These are phyloP conservation scores for Colletotrichum costaricense DNA, from an alignment of 2,329 filamentous ascomycete species.

Conservation along the genomic window DNA sequence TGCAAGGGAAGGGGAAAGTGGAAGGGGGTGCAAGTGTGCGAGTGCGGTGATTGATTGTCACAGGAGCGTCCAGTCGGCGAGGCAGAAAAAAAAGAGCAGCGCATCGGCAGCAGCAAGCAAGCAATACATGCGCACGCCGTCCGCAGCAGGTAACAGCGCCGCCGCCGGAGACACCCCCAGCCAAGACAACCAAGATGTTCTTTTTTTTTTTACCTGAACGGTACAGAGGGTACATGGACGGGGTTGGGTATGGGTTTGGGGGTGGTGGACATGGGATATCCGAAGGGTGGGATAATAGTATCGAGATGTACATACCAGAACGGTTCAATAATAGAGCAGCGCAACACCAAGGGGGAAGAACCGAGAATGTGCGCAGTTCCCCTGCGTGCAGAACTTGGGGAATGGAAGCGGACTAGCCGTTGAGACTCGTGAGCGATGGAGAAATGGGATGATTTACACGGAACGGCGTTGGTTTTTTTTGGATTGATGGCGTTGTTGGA, in stretches of 20 bases:
- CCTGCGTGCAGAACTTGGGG: slow-evolving; percentile 11
- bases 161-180: not conserved
- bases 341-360: not conserved
- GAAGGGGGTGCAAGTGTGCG: slow-evolving; percentile 21
- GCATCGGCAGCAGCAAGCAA: slow-evolving; percentile 2
- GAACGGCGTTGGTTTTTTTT: slow-evolving; percentile 10
- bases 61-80: slow-evolving; percentile 2
- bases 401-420: slow-evolving; percentile 20
- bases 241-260: not conserved
- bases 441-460: slow-evolving; percentile 31
- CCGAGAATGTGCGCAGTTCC: slow-evolving; percentile 16
- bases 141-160: not conserved
- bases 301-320: slow-evolving; percentile 34
- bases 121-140: not conserved
- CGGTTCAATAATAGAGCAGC: not conserved
- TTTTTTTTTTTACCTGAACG: not conserved
- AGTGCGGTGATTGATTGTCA: slow-evolving; percentile 30
- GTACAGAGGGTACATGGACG: not conserved
- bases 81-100: not conserved
- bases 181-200: not conserved
- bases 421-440: not conserved
- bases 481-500: not conserved
- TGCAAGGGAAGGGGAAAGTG: slow-evolving; percentile 34
- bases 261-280: not conserved
- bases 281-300: slow-evolving; percentile 14